Evolutionary conservation across 2,329 filamentous ascomycete genomes (phyloP).

Genomic region (Coniochaeta sp.): DNA sequence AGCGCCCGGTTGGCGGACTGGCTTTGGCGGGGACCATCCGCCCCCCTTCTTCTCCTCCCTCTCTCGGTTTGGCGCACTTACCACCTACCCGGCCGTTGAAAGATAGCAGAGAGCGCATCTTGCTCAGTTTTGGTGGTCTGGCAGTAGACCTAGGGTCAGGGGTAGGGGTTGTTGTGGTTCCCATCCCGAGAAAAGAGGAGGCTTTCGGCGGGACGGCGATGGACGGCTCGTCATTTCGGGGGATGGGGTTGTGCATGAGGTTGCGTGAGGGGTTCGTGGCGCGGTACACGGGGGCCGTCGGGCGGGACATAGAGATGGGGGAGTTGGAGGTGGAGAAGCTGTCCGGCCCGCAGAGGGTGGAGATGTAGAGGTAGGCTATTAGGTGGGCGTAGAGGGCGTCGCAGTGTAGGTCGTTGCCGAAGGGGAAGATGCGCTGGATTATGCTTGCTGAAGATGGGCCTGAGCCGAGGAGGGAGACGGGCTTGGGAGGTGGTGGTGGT

Average conservation of each 20-base stretch:
- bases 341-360: conserved; percentile 21
- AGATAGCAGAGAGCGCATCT: neutral
- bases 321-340: neutral
- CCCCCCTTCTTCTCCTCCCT: neutral
- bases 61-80: neutral
- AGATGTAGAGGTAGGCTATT: conserved; percentile 52
- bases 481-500: neutral
- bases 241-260: conserved; percentile 6
- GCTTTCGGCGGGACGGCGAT: conserved; percentile 44
- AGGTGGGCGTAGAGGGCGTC: conserved; percentile 54
- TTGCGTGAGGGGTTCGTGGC: conserved; percentile 5
- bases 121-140: conserved; percentile 3
- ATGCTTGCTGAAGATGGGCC: conserved; percentile 10
- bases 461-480: conserved; percentile 1
- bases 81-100: no score
- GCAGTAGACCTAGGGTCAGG: conserved; percentile 10
- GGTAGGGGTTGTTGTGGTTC: conserved; percentile 7
- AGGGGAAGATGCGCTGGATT: conserved; percentile 45
- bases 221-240: conserved; percentile 13
- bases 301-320: neutral
- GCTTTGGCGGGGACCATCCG: neutral
- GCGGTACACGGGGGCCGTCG: conserved; percentile 4
- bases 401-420: conserved; percentile 46
- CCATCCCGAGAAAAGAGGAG: conserved; percentile 41
- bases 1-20: neutral